Evolutionary conservation across 179 eudicot species (phyloP), one percentile per base, ranked within the genome.

Genomic region (Beta corolliflora): DNA sequence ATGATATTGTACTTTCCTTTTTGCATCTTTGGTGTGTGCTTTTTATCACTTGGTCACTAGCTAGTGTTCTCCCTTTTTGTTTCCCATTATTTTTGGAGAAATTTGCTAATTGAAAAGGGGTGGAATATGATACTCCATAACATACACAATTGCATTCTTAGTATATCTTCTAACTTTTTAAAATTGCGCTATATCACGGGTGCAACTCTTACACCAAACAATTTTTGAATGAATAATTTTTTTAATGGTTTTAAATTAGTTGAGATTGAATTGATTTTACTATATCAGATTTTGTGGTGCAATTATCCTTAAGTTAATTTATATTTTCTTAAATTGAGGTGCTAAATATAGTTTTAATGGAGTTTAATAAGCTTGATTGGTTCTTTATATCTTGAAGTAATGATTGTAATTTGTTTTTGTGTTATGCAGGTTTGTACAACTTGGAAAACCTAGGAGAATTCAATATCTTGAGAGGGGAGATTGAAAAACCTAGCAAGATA

Each of bases 41-140:
- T 69, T 83, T 83, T 83, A 73, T 83, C 82, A 67, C 48, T 83
- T 44, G 85, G 36, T 82, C 45, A 64, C 13, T 73, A 15, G 45
- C 60, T 60, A 21, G 44, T 59, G 52, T 54, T 13, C 13, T 46
- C 14, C 56, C 54, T 45, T 1, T 1, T 0, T 23, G 8, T 29
- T 7, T 45, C 25, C 13, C 10, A 1, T 16, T 71, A 25, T 21
- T 23, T 21, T 15, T 55, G 9, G 59, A 55, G 59, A 55, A 55
- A 55, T 55, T 55, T 55, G 15, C 15, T 55, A 55, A 52, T 52
- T 52, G 13, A 55, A 55, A 55, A 55, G 59, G 1, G 19, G 59
- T 1, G 41, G 41, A 36, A 36, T 1, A 2, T 59, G 21, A 59
- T 59, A 59, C 55, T 52, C 55, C 55, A 12, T 52, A 52, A 36